phyloP scores from a whole-genome alignment of 352 stramenopile genomes.

The Globisporangium ultimum region DNA sequence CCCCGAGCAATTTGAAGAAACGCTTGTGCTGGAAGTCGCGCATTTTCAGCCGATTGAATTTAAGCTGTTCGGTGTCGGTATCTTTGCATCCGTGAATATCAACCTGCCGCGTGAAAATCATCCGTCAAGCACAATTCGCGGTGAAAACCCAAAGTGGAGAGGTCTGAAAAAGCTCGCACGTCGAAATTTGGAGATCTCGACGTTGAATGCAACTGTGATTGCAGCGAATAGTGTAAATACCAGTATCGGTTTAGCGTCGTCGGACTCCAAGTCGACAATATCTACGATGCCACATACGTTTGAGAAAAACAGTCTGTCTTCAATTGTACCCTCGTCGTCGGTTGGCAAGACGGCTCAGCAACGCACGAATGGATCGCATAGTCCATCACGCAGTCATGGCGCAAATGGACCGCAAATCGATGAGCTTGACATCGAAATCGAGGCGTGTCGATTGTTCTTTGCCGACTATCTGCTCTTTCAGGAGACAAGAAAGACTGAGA shows the following conservation, averaged over 20 bases:
- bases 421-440: constrained; percentile 76
- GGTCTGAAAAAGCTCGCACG: constrained; percentile 64
- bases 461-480: constrained; percentile 72
- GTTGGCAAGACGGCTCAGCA: constrained; percentile 16
- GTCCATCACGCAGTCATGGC: constrained; percentile 16
- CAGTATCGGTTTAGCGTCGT: constrained; percentile 12
- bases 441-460: constrained; percentile 87
- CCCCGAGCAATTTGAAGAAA: constrained; percentile 85
- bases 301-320: constrained; percentile 25
- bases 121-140: constrained; percentile 42
- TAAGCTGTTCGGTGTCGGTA: constrained; percentile 84
- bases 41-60: constrained; percentile 94
- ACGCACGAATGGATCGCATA: constrained; percentile 17
- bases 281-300: constrained; percentile 27
- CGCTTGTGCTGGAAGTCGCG: constrained; percentile 89
- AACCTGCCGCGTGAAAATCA: constrained; percentile 86
- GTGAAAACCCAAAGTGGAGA: constrained; percentile 65
- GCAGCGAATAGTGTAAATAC: constrained; percentile 14
- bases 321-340: constrained; percentile 22
- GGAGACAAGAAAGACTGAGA: constrained; percentile 30
- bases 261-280: constrained; percentile 59
- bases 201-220: constrained; percentile 22
- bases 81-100: constrained; percentile 88
- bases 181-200: constrained; percentile 32
- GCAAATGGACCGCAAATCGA: constrained; percentile 28